Percentiles rank a stretch among this genome's conserved stretches.
phyloP scores from a whole-genome alignment of 139 green algal genomes.

The Chlorella vulgaris region DNA sequence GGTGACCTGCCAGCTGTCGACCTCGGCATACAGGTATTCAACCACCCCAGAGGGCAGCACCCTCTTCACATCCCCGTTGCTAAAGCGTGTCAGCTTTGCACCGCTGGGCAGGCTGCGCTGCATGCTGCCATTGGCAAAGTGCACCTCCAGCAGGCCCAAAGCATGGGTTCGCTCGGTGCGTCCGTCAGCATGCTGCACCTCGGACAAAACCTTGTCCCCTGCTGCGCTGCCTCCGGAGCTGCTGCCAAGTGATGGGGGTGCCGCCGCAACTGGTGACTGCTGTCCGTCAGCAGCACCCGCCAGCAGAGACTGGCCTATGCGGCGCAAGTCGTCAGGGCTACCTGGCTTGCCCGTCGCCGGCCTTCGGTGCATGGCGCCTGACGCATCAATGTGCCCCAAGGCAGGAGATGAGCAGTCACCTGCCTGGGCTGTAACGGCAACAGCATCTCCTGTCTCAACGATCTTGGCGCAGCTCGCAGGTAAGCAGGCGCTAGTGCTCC shows the following conservation, averaged over 20 bases:
- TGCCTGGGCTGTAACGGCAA: no score
- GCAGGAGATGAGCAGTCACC: no score
- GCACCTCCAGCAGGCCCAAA: constrained; percentile 52
- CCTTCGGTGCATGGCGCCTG: no score
- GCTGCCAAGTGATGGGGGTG: background rate
- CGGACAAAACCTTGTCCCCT: background rate
- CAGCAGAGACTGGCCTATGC: constrained; percentile 3
- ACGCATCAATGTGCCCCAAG: no score
- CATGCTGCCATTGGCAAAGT: constrained; percentile 75
- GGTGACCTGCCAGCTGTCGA: constrained; percentile 83
- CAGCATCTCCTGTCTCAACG: no score
- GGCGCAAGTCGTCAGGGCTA: constrained; percentile 20
- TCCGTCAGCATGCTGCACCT: constrained; percentile 57
- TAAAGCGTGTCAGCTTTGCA: constrained; percentile 66
- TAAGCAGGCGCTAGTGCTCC: no score
- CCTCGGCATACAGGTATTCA: constrained; percentile 88
- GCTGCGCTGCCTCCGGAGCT: background rate
- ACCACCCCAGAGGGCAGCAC: constrained; percentile 17
- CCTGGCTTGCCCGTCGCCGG: no score
- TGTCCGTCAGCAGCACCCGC: background rate
- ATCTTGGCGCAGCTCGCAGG: no score
- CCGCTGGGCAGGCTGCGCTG: constrained; percentile 62
- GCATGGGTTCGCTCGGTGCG: constrained; percentile 64
- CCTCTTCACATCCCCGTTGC: constrained; percentile 88
- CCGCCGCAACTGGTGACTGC: background rate